Percentiles rank a stretch among this genome's conserved stretches.
Evolutionary conservation across 1,139 yeast species (phyloP).

Genomic region (Kodamaea ohmeri): DNA sequence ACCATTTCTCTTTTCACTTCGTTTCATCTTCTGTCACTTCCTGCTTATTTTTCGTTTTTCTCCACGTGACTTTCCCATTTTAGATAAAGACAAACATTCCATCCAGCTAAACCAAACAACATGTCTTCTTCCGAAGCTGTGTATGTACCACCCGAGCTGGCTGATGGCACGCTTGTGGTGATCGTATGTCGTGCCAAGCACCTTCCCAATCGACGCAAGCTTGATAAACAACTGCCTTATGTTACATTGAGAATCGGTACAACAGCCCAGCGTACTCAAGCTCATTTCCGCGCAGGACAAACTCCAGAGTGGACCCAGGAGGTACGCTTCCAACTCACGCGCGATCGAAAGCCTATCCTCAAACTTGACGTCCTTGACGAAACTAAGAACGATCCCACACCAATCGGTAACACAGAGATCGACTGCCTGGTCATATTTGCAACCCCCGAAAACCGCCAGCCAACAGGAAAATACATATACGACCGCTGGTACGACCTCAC

Average conservation of each 20-base stretch:
- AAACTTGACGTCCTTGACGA: constrained; percentile 82
- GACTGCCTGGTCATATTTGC: constrained; percentile 70
- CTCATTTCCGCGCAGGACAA: constrained; percentile 83
- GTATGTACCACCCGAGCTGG: constrained; percentile 29
- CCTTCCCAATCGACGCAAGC: constrained; percentile 74
- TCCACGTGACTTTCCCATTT: constrained; percentile 5
- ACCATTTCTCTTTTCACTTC: too few relatives aligned
- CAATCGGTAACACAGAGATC: constrained; percentile 79
- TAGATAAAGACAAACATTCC: constrained; percentile 2
- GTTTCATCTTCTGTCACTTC: not conserved
- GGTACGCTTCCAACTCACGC: constrained; percentile 60
- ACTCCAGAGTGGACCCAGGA: constrained; percentile 86
- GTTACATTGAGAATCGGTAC: constrained; percentile 80
- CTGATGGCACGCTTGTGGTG: constrained; percentile 46
- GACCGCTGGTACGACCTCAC: constrained; percentile 82
- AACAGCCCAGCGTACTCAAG: constrained; percentile 69
- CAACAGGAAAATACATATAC: constrained; percentile 64
- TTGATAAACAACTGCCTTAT: constrained; percentile 89
- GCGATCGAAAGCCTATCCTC: constrained; percentile 61
- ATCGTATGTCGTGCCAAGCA: constrained; percentile 61
- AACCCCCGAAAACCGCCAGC: constrained; percentile 45
- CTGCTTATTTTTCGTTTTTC: not conserved
- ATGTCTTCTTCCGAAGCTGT: constrained; percentile 3
- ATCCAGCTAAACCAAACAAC: not conserved
- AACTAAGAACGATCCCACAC: constrained; percentile 79